phyloP scores from a whole-genome alignment of 768 basidiomycete genomes.

The Phlebiopsis flavidoalba region DNA sequence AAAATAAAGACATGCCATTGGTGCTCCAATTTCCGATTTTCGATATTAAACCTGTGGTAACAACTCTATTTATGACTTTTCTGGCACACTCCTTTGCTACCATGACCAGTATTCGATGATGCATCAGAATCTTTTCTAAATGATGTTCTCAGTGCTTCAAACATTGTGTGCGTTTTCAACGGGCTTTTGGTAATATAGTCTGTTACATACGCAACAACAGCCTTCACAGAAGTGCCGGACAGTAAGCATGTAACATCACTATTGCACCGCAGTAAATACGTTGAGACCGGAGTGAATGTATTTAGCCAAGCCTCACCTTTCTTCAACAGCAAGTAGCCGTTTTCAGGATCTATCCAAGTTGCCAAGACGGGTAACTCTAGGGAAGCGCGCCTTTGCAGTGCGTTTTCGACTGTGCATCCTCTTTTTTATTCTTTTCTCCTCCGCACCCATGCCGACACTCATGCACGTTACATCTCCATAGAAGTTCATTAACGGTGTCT shows the following conservation, averaged over 20 bases:
- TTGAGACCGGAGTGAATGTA: conserved; percentile 24
- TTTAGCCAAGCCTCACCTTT: conserved; percentile 33
- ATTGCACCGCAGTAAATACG: conserved; percentile 33
- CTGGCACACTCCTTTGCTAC: conserved; percentile 8
- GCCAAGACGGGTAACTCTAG: conserved; percentile 21
- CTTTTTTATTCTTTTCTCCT: not conserved
- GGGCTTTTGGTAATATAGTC: conserved; percentile 39
- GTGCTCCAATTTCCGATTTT: conserved; percentile 1
- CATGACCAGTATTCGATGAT: conserved; percentile 14
- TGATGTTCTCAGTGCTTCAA: conserved; percentile 24
- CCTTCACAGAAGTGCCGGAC: conserved; percentile 36
- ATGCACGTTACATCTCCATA: conserved; percentile 9
- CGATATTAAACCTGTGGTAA: conserved; percentile 10
- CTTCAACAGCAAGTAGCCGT: conserved; percentile 27
- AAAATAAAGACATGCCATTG: conserved; percentile 4
- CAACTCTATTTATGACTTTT: not conserved
- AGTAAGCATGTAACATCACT: conserved; percentile 33
- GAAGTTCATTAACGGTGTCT: conserved; percentile 5
- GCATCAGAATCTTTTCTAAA: conserved; percentile 17
- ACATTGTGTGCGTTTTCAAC: conserved; percentile 35
- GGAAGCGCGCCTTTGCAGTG: conserved; percentile 33
- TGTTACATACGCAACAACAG: conserved; percentile 33
- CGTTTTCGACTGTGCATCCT: conserved; percentile 21
- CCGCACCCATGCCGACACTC: conserved; percentile 20
- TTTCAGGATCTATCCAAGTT: conserved; percentile 24